phyloP scores from a whole-genome alignment of 2,329 filamentous ascomycete species.

The Epichloe uncinata region DNA sequence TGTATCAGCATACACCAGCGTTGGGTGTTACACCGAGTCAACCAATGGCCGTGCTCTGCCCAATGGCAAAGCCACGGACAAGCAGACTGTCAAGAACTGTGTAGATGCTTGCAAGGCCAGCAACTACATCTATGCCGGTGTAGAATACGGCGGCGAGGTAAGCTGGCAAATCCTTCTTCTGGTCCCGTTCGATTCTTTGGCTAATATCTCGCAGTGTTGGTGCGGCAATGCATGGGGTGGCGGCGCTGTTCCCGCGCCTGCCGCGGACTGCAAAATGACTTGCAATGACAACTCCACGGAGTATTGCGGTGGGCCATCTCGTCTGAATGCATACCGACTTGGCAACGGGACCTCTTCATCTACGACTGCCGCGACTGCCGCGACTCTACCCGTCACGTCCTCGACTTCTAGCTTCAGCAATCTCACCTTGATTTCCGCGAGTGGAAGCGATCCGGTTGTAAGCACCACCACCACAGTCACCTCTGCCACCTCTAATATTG shows the following conservation, averaged over 20 bases:
- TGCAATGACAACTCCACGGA: conserved; percentile 25
- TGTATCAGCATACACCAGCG: conserved; percentile 20
- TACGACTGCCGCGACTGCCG: conserved; percentile 10
- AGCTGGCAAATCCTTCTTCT: conserved; percentile 1
- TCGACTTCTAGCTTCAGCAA: background rate
- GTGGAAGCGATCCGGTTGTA: background rate
- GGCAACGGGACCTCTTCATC: conserved; percentile 12
- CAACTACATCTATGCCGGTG: conserved; percentile 19
- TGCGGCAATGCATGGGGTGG: conserved; percentile 18
- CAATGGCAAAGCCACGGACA: conserved; percentile 11
- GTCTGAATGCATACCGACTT: conserved; percentile 23
- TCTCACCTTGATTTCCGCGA: background rate
- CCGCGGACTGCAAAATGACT: conserved; percentile 20
- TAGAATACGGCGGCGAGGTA: conserved; percentile 27
- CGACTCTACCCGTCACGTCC: conserved; percentile 15
- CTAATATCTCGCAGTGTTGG: conserved; percentile 17
- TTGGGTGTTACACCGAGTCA: conserved; percentile 27
- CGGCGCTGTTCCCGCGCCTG: conserved; percentile 17
- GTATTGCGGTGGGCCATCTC: conserved; percentile 21
- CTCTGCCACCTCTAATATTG: conserved; percentile 3
- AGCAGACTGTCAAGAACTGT: conserved; percentile 21
- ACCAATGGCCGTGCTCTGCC: conserved; percentile 19
- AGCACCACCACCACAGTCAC: conserved; percentile 11
- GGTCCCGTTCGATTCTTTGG: background rate
- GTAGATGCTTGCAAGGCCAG: conserved; percentile 18